Evolutionary conservation across 2,329 filamentous ascomycete species (phyloP), one percentile per base, ranked within the genome.

Genomic region (Beauveria sp.): DNA sequence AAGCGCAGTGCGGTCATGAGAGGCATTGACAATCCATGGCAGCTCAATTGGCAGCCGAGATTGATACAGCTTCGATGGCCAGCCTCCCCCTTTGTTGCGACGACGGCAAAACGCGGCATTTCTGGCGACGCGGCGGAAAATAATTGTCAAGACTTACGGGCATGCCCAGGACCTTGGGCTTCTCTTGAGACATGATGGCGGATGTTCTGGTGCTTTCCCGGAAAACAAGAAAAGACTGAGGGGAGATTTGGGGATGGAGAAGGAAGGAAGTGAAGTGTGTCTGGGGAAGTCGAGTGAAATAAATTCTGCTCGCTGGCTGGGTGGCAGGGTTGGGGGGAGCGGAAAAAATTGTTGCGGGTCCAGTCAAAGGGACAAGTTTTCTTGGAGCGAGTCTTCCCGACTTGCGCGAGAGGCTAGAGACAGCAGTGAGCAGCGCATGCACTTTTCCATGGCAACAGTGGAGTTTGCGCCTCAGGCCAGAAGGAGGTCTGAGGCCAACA

Each of bases 101-200:
- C 68, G 68, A 68, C 63, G 58, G 62, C 61, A 50, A 48, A 60
- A 64, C 66, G 69, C 70, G 72, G 67, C 66, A 71, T 70, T 69
- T 71, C 65, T 67, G 54, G 52, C 59, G 49, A 34, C 49, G 20
- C 48, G 52, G 65, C 55, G 55, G 34, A 56, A 55, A 62, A 63
- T 50, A 60, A 45, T 58, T 55, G 62, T 40, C 54, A 26, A 26
- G 40, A 81, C 83, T 82, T 81, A 88, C 85, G 76, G 83, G 83
- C 83, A 88, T 87, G 83, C 85, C 85, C 81, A 87, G 72, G 72
- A 88, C 79, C 75, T 79, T 83, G 69, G 80, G 77, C 72, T 83
- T 77, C 67, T 83, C 77, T 71, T 73, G 67, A 75, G 82, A 78
- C 83, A 85, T 86, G 72, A 74, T 83, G 77, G 73, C 74, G 72